These are phyloP conservation scores for Vigna nakashimae DNA, from an alignment of 306 rosid species.

Conservation along the genomic window DNA sequence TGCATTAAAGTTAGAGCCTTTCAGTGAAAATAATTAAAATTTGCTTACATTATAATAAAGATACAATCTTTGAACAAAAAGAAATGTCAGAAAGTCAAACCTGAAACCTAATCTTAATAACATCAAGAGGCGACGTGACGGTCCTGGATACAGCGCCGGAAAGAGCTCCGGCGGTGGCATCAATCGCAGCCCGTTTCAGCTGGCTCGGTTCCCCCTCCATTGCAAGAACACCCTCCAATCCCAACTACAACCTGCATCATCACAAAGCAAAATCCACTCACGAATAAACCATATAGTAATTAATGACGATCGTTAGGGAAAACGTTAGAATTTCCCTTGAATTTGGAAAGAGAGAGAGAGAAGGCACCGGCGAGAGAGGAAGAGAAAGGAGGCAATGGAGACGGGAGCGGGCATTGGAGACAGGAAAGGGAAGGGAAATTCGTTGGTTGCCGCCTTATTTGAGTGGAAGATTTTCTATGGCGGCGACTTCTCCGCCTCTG, in stretches of 20 bases:
- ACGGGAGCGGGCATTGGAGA: slow-evolving; percentile 42
- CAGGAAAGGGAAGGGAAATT: not conserved
- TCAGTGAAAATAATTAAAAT: no score
- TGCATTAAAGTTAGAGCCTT: no score
- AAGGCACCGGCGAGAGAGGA: slow-evolving; percentile 42
- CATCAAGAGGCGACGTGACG: slow-evolving; percentile 93
- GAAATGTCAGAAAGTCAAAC: slow-evolving; percentile 41
- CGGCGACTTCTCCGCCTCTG: slow-evolving; percentile 26
- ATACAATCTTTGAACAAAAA: no score
- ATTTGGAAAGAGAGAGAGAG: not conserved
- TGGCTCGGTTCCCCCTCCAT: slow-evolving; percentile 86
- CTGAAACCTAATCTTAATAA: slow-evolving; percentile 97
- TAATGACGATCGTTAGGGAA: not conserved
- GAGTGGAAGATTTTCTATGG: slow-evolving; percentile 35
- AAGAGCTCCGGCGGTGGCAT: slow-evolving; percentile 80
- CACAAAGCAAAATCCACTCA: not conserved
- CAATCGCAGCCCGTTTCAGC: slow-evolving; percentile 69
- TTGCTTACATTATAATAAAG: not conserved
- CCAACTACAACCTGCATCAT: slow-evolving; percentile 50
- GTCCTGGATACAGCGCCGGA: slow-evolving; percentile 89
- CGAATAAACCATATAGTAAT: not conserved
- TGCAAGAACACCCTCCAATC: slow-evolving; percentile 47
- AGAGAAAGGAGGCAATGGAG: slow-evolving; percentile 39
- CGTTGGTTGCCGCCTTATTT: slow-evolving; percentile 46
- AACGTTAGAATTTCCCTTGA: slow-evolving; percentile 39